These are phyloP conservation scores for Eimeria tenella DNA, from an alignment of 169 alveolate genomes.

Conservation along the genomic window DNA sequence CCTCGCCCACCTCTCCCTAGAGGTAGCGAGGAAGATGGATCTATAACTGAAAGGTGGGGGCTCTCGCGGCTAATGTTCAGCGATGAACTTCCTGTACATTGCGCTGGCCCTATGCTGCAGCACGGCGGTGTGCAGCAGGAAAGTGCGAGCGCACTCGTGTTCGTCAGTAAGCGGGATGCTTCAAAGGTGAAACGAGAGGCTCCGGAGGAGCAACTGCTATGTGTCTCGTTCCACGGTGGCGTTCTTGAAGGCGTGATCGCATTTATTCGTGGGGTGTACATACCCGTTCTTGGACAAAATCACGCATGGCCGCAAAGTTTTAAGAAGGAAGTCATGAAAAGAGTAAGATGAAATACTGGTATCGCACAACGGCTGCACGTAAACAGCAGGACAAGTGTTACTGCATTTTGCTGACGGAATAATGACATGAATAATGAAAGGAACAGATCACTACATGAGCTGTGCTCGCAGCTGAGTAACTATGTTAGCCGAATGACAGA, in stretches of 20 bases:
- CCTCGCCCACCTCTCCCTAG: neutral
- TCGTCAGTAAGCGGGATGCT: constrained; percentile 2
- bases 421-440: neutral
- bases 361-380: neutral
- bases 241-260: constrained; percentile 44
- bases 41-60: neutral
- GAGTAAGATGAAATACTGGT: neutral
- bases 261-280: constrained; percentile 50
- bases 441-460: neutral
- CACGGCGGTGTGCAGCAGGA: neutral
- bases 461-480: constrained; percentile 32
- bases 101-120: constrained; percentile 17
- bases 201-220: constrained; percentile 43
- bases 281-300: constrained; percentile 42
- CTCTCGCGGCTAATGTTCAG: constrained; percentile 23
- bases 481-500: constrained; percentile 57
- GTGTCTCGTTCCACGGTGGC: constrained; percentile 48
- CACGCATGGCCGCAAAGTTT: constrained; percentile 66
- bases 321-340: constrained; percentile 29
- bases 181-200: neutral
- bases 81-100: constrained; percentile 57
- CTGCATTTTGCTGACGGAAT: no score
- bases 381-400: no score
- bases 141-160: constrained; percentile 9
- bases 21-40: neutral